A percentile compares a stretch with the other conserved stretches of the same genome.
These are phyloP conservation scores for Camptophora hylomeconis DNA, from an alignment of 2,329 filamentous ascomycete species.

Conservation along the genomic window DNA sequence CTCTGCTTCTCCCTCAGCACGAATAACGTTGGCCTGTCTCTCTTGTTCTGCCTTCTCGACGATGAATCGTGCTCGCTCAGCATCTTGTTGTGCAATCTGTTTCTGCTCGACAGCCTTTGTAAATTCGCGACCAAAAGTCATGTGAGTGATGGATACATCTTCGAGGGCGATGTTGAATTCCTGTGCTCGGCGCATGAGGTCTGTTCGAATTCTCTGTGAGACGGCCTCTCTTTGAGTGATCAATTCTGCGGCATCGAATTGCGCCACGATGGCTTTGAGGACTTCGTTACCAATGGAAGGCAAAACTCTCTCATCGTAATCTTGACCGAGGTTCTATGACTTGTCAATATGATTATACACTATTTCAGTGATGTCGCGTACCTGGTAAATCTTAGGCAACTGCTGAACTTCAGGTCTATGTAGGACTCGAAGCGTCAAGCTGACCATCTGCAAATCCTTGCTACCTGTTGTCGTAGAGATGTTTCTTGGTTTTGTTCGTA, in stretches of 20 bases:
- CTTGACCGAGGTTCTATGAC: slow-evolving; percentile 76
- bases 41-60: slow-evolving; percentile 99
- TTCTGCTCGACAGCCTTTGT: slow-evolving; percentile 98
- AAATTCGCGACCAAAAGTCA: slow-evolving; percentile 99
- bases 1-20: slow-evolving; percentile 95
- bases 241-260: slow-evolving; percentile 96
- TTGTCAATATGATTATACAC: slow-evolving; percentile 3
- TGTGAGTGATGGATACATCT: slow-evolving; percentile 98
- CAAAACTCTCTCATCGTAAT: slow-evolving; percentile 97
- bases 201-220: slow-evolving; percentile 80
- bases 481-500: slow-evolving; percentile 91
- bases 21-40: slow-evolving; percentile 94
- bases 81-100: slow-evolving; percentile 98
- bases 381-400: slow-evolving; percentile 97
- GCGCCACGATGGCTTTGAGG: slow-evolving; percentile 93
- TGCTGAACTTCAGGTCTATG: slow-evolving; percentile 87
- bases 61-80: slow-evolving; percentile 92
- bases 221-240: slow-evolving; percentile 98
- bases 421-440: slow-evolving; percentile 87
- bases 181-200: slow-evolving; percentile 79
- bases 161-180: slow-evolving; percentile 99
- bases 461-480: slow-evolving; percentile 94
- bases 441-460: slow-evolving; percentile 99
- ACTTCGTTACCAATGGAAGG: slow-evolving; percentile 99
- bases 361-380: slow-evolving; percentile 30